Conservation (phyloP, 2,329 filamentous ascomycete species). For the Dendryphion nanum region DNA sequence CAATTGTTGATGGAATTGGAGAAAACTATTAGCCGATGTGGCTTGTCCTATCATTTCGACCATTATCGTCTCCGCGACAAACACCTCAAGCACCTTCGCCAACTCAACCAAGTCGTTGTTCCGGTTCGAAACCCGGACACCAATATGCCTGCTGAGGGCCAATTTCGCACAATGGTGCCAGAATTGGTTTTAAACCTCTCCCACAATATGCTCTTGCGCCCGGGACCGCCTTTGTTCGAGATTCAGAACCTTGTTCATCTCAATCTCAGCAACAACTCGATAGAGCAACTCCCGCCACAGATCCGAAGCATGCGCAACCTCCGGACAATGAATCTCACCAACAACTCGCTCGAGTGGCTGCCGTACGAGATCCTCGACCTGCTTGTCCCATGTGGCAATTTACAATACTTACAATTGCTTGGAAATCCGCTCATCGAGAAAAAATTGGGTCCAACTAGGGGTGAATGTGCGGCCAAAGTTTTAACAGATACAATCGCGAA, state of each 20-base stretch:
- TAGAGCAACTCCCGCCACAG: conserved; percentile 26
- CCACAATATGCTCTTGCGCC: conserved; percentile 17
- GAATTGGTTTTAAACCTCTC: conserved; percentile 21
- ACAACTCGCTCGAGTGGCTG: conserved; percentile 21
- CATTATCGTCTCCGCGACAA: conserved; percentile 14
- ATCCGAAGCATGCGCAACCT: conserved; percentile 22
- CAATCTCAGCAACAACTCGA: conserved; percentile 20
- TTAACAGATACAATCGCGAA: not conserved
- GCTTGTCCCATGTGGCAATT: conserved; percentile 13
- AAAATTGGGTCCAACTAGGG: not conserved
- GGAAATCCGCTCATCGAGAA: conserved; percentile 17
- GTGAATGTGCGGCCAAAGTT: not conserved
- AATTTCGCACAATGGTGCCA: conserved; percentile 31
- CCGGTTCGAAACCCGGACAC: conserved; percentile 20
- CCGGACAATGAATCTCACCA: conserved; percentile 17
- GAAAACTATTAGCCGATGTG: conserved; percentile 4
- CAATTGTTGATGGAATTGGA: not conserved
- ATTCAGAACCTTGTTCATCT: conserved; percentile 26
- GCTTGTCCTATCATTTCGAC: conserved; percentile 16
- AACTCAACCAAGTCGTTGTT: conserved; percentile 26
- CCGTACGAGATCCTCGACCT: conserved; percentile 26
- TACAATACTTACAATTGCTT: conserved; percentile 11
- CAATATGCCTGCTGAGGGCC: conserved; percentile 23
- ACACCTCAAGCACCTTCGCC: conserved; percentile 22
- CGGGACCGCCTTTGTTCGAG: conserved; percentile 24